Evolutionary conservation across 2,329 filamentous ascomycete species (phyloP).

Genomic region (Colletotrichum godetiae): DNA sequence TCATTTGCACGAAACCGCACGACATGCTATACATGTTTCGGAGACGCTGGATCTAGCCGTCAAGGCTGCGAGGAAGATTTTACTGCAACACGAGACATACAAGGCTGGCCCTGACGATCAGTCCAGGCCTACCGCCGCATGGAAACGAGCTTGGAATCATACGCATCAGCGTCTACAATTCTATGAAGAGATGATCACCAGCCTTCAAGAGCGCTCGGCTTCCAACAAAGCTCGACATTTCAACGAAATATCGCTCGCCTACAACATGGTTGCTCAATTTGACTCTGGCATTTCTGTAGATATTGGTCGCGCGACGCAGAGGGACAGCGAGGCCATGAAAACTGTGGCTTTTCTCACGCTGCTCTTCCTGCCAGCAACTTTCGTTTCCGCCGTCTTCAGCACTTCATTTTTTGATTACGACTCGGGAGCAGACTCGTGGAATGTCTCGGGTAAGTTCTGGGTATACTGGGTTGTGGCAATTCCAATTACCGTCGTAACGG

Average conservation of each 20-base stretch:
- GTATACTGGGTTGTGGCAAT: constrained; percentile 48
- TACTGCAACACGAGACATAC: constrained; percentile 44
- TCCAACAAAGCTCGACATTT: constrained; percentile 59
- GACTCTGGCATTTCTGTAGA: constrained; percentile 51
- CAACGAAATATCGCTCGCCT: constrained; percentile 66
- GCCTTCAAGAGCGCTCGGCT: constrained; percentile 48
- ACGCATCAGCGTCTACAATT: constrained; percentile 47
- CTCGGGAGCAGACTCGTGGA: constrained; percentile 40
- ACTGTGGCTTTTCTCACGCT: constrained; percentile 61
- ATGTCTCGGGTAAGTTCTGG: constrained; percentile 47
- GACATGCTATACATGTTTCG: constrained; percentile 56
- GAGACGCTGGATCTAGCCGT: constrained; percentile 53
- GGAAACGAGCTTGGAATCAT: constrained; percentile 29
- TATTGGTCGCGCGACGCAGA: constrained; percentile 52
- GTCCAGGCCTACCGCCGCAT: neutral
- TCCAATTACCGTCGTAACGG: constrained; percentile 41
- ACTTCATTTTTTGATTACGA: constrained; percentile 55
- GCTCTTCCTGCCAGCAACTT: constrained; percentile 62
- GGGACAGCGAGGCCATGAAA: constrained; percentile 63
- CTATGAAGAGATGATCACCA: constrained; percentile 46
- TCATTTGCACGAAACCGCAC: constrained; percentile 52
- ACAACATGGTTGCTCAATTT: constrained; percentile 56
- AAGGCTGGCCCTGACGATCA: neutral
- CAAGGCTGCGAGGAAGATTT: constrained; percentile 46
- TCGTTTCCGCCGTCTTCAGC: constrained; percentile 60